These are phyloP conservation scores for Trypanosomatidae sp. DNA, from an alignment of 208 protist species.

Conservation along the genomic window DNA sequence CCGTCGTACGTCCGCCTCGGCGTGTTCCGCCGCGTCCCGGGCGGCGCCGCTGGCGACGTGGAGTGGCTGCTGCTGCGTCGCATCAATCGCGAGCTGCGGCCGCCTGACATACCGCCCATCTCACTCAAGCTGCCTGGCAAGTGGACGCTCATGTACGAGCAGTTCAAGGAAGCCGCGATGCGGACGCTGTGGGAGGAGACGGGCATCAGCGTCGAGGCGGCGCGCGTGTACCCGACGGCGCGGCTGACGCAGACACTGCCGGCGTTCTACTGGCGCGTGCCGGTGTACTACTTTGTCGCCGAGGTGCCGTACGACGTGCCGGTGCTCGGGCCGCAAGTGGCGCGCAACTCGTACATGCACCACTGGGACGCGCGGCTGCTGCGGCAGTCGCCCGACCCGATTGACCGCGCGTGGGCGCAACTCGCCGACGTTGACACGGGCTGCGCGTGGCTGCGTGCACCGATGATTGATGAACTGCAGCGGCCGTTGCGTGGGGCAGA, in stretches of 20 bases:
- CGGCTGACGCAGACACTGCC: constrained; percentile 39
- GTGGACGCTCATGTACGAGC: constrained; percentile 82
- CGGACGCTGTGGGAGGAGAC: constrained; percentile 86
- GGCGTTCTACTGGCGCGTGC: constrained; percentile 78
- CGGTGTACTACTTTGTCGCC: constrained; percentile 80
- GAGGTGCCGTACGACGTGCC: constrained; percentile 72
- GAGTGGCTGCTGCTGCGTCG: constrained; percentile 85
- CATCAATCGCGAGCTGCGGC: constrained; percentile 81
- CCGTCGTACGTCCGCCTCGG: constrained; percentile 77
- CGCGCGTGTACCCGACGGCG: constrained; percentile 48
- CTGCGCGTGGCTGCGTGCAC: constrained; percentile 69
- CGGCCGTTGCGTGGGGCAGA: constrained; percentile 55
- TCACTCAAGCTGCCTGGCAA: constrained; percentile 86
- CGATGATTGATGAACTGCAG: constrained; percentile 81
- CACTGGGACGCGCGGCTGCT: constrained; percentile 70
- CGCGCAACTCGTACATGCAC: constrained; percentile 60
- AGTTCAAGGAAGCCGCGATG: constrained; percentile 79
- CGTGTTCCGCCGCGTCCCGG: constrained; percentile 59
- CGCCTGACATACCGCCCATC: constrained; percentile 83
- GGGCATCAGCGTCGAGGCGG: constrained; percentile 63
- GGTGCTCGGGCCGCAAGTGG: constrained; percentile 68
- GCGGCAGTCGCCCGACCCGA: constrained; percentile 77
- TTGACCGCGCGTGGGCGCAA: constrained; percentile 79
- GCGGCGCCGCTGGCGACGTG: constrained; percentile 14
- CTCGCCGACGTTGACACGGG: constrained; percentile 69